phyloP scores from a whole-genome alignment of 2,329 filamentous ascomycete genomes.

The Aspergillus quadricinctus region DNA sequence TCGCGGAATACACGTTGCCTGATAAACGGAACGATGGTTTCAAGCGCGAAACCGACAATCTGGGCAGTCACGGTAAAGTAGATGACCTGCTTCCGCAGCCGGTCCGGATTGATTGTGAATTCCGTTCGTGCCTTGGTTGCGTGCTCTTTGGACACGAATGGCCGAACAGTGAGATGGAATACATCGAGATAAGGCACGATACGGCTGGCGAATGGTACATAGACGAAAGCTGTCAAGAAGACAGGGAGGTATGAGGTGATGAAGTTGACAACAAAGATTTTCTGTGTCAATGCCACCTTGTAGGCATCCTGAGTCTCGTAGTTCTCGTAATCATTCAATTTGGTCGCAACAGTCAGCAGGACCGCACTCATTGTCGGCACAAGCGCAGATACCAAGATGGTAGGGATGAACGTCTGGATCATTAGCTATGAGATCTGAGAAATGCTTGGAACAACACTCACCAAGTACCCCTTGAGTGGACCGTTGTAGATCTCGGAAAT shows the following conservation, averaged over 20 bases:
- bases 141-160: slow-evolving; percentile 71
- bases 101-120: slow-evolving; percentile 79
- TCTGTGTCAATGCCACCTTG: slow-evolving; percentile 78
- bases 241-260: slow-evolving; percentile 92
- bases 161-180: slow-evolving; percentile 72
- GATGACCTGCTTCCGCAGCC: slow-evolving; percentile 86
- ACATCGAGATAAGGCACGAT: slow-evolving; percentile 87
- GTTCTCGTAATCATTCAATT: slow-evolving; percentile 81
- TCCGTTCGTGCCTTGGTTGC: slow-evolving; percentile 53
- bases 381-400: slow-evolving; percentile 73
- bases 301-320: slow-evolving; percentile 85
- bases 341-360: slow-evolving; percentile 75
- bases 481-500: slow-evolving; percentile 92
- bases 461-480: slow-evolving; percentile 79
- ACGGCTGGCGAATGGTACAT: slow-evolving; percentile 83
- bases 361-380: slow-evolving; percentile 76
- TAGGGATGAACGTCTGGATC: slow-evolving; percentile 75
- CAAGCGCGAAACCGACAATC: slow-evolving; percentile 80
- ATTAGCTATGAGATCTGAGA: not conserved
- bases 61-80: slow-evolving; percentile 97
- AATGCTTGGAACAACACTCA: slow-evolving; percentile 40
- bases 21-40: slow-evolving; percentile 78
- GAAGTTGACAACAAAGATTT: slow-evolving; percentile 97
- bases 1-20: slow-evolving; percentile 77
- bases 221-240: slow-evolving; percentile 88